phyloP scores from a whole-genome alignment of 2,329 filamentous ascomycete species.

The Diaporthe sp. region DNA sequence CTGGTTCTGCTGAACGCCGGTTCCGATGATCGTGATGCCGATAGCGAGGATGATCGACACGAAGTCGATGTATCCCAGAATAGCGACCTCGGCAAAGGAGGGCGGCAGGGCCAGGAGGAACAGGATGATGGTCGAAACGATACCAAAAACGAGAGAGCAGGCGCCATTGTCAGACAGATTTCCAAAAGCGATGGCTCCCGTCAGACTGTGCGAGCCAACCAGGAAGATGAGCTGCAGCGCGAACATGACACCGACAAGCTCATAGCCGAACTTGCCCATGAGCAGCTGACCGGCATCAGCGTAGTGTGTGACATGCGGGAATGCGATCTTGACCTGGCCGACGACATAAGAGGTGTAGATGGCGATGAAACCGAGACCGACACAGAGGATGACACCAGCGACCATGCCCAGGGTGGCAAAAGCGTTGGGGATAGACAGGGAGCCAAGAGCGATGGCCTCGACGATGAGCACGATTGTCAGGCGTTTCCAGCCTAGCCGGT shows the following conservation, averaged over 20 bases:
- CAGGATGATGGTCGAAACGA: conserved; percentile 58
- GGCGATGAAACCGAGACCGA: conserved; percentile 50
- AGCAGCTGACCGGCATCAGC: conserved; percentile 75
- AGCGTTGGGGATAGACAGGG: conserved; percentile 60
- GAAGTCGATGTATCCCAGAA: conserved; percentile 66
- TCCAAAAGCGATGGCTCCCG: conserved; percentile 76
- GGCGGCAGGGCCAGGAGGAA: conserved; percentile 58
- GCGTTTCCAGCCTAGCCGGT: conserved; percentile 66
- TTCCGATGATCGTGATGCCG: conserved; percentile 73
- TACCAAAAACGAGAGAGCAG: conserved; percentile 57
- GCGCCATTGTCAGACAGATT: conserved; percentile 67
- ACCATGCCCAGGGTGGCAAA: conserved; percentile 66
- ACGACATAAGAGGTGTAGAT: conserved; percentile 54
- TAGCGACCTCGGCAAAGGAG: conserved; percentile 59
- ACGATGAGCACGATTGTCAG: conserved; percentile 66
- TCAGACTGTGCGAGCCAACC: conserved; percentile 77
- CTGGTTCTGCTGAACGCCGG: conserved; percentile 57
- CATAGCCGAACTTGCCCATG: conserved; percentile 68
- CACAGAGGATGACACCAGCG: conserved; percentile 48
- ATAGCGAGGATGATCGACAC: conserved; percentile 72
- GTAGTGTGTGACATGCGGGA: conserved; percentile 71
- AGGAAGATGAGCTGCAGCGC: conserved; percentile 75
- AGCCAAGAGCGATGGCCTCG: conserved; percentile 66
- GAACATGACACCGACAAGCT: conserved; percentile 71
- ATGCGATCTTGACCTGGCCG: conserved; percentile 58